A percentile compares a stretch with the other conserved stretches of the same genome.
phyloP scores from a whole-genome alignment of 768 basidiomycete genomes.

The Russula earlei region DNA sequence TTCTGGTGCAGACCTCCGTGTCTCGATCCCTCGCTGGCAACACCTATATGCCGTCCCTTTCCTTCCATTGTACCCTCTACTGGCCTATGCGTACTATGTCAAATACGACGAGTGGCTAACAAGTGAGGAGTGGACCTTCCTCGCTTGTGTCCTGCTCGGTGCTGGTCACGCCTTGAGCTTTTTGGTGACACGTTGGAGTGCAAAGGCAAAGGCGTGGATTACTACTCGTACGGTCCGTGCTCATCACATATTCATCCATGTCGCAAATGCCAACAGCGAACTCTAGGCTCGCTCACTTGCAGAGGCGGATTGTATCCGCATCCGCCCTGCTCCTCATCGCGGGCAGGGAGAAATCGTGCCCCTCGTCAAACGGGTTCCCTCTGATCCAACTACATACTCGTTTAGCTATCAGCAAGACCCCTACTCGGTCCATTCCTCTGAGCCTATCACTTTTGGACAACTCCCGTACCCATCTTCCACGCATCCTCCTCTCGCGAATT shows the following conservation, averaged over 20 bases:
- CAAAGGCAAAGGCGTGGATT: slow-evolving; percentile 66
- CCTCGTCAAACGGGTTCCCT: slow-evolving; percentile 50
- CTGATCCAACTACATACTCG: slow-evolving; percentile 56
- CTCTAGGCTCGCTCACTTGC: slow-evolving; percentile 50
- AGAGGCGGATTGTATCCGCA: slow-evolving; percentile 72
- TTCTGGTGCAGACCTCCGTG: slow-evolving; percentile 53
- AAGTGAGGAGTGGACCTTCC: slow-evolving; percentile 97
- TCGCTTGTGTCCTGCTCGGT: slow-evolving; percentile 78
- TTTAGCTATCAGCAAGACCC: slow-evolving; percentile 96
- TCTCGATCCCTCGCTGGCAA: slow-evolving; percentile 55
- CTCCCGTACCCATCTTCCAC: slow-evolving; percentile 83
- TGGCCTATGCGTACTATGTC: slow-evolving; percentile 86
- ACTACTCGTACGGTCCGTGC: slow-evolving; percentile 61
- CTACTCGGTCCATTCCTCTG: slow-evolving; percentile 56
- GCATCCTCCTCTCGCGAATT: slow-evolving; percentile 57
- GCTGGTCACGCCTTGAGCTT: slow-evolving; percentile 89
- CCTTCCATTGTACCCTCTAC: slow-evolving; percentile 69
- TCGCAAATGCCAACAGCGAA: neutral
- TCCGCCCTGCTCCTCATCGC: slow-evolving; percentile 70
- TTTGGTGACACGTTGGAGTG: slow-evolving; percentile 84
- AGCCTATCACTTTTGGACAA: slow-evolving; percentile 57
- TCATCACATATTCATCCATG: slow-evolving; percentile 1
- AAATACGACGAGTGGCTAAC: slow-evolving; percentile 86
- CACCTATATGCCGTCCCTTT: slow-evolving; percentile 73
- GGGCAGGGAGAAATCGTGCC: slow-evolving; percentile 87